Percentiles rank a stretch among this genome's conserved stretches.
phyloP scores from a whole-genome alignment of 2,329 filamentous ascomycete genomes.

The Xylaria sp. region DNA sequence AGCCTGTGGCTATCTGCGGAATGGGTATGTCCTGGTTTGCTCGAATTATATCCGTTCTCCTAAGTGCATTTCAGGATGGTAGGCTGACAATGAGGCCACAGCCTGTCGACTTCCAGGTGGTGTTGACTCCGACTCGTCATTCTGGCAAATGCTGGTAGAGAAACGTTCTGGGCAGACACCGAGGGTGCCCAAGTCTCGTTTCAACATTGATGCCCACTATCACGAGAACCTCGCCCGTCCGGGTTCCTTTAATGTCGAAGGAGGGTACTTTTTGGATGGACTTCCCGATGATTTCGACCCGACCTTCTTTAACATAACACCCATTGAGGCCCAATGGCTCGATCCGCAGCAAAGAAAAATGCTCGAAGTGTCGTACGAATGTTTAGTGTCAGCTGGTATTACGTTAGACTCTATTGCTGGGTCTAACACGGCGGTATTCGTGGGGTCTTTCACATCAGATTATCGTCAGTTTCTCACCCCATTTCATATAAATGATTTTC shows the following conservation, averaged over 20 bases:
- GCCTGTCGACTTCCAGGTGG: constrained; percentile 42
- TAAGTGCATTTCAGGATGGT: not conserved
- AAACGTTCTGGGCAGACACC: constrained; percentile 37
- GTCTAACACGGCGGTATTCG: constrained; percentile 47
- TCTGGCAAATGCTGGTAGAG: constrained; percentile 40
- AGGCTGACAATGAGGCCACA: constrained; percentile 28
- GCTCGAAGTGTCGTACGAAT: constrained; percentile 56
- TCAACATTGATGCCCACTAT: constrained; percentile 42
- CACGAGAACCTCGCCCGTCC: constrained; percentile 38
- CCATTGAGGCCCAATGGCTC: constrained; percentile 53
- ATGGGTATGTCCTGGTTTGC: constrained; percentile 34
- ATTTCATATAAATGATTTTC: constrained; percentile 13
- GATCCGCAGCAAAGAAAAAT: constrained; percentile 57
- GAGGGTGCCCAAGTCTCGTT: constrained; percentile 36
- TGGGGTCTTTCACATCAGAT: constrained; percentile 43
- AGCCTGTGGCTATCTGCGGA: constrained; percentile 42
- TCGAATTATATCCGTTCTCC: not conserved
- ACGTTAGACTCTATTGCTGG: constrained; percentile 46
- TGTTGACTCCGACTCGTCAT: constrained; percentile 36
- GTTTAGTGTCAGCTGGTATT: constrained; percentile 54
- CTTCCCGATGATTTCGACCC: constrained; percentile 42
- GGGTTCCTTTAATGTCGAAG: constrained; percentile 39
- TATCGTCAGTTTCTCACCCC: constrained; percentile 39
- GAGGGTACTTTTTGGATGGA: constrained; percentile 44
- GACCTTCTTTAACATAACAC: constrained; percentile 55